Evolutionary conservation across 2,329 filamentous ascomycete species (phyloP).

Genomic region (Aspergillus ibericus): DNA sequence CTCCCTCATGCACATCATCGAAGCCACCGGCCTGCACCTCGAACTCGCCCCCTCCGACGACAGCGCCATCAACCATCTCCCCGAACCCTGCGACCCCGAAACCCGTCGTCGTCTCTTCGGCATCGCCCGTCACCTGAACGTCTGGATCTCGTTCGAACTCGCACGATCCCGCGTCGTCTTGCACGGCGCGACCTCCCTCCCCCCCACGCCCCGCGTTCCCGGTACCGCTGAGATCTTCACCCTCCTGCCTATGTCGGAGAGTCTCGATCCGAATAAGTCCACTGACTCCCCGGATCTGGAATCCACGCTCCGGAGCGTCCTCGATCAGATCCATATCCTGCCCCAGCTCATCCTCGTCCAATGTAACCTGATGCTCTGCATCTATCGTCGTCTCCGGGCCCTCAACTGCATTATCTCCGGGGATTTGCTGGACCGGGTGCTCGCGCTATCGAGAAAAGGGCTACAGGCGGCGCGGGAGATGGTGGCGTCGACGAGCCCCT

Average conservation of each 20-base stretch:
- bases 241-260: conserved; percentile 55
- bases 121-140: conserved; percentile 58
- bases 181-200: conserved; percentile 46
- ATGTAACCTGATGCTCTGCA: conserved; percentile 57
- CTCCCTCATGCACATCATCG: conserved; percentile 58
- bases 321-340: conserved; percentile 43
- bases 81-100: conserved; percentile 33
- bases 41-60: conserved; percentile 24
- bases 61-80: conserved; percentile 14
- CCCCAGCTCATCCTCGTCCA: conserved; percentile 52
- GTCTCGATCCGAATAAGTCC: conserved; percentile 53
- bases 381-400: conserved; percentile 56
- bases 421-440: conserved; percentile 48
- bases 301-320: conserved; percentile 42
- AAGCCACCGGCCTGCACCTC: conserved; percentile 48
- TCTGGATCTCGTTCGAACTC: conserved; percentile 61
- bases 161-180: conserved; percentile 55
- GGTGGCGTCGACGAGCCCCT: conserved; percentile 49
- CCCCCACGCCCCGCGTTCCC: conserved; percentile 41
- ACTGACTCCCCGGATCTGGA: conserved; percentile 47
- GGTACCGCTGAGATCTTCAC: conserved; percentile 53
- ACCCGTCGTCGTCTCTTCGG: conserved; percentile 48
- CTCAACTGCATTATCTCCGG: conserved; percentile 50
- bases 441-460: conserved; percentile 47
- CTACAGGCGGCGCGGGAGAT: conserved; percentile 52